phyloP scores from a whole-genome alignment of 768 basidiomycete species.

The Phaffia tasmanica region DNA sequence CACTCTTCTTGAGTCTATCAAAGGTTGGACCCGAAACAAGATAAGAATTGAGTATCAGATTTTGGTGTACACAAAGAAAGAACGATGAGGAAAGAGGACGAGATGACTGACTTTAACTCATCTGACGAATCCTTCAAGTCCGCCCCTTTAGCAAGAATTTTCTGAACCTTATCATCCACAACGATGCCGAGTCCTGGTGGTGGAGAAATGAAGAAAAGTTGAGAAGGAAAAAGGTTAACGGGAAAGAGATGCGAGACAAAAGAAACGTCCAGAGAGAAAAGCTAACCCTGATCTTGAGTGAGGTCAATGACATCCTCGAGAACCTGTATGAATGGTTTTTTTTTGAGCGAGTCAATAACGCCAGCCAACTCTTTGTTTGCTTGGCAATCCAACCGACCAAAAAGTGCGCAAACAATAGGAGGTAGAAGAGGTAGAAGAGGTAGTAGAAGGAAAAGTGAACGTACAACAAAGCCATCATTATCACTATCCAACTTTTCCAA shows the following conservation, averaged over 20 bases:
- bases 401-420: too few species aligned
- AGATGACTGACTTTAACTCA: not conserved
- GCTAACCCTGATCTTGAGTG: slow-evolving; percentile 65
- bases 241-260: slow-evolving; percentile 34
- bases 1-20: slow-evolving; percentile 4
- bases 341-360: not conserved
- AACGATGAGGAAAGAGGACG: not conserved
- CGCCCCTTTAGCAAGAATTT: slow-evolving; percentile 49
- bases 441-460: not conserved
- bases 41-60: not conserved
- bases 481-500: slow-evolving; percentile 91
- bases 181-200: slow-evolving; percentile 49
- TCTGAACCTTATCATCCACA: slow-evolving; percentile 71
- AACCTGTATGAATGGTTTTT: slow-evolving; percentile 29
- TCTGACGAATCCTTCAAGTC: slow-evolving; percentile 33
- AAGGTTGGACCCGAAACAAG: not conserved
- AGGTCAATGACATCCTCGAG: slow-evolving; percentile 85
- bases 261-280: slow-evolving; percentile 45
- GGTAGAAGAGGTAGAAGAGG: not conserved
- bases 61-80: not conserved
- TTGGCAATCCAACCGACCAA: not conserved
- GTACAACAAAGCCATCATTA: slow-evolving; percentile 84
- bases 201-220: slow-evolving; percentile 8
- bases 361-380: not conserved
- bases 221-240: not conserved